Base-by-base conservation (phyloP, 2,329 filamentous ascomycete species). In the Apiospora sp. region DNA sequence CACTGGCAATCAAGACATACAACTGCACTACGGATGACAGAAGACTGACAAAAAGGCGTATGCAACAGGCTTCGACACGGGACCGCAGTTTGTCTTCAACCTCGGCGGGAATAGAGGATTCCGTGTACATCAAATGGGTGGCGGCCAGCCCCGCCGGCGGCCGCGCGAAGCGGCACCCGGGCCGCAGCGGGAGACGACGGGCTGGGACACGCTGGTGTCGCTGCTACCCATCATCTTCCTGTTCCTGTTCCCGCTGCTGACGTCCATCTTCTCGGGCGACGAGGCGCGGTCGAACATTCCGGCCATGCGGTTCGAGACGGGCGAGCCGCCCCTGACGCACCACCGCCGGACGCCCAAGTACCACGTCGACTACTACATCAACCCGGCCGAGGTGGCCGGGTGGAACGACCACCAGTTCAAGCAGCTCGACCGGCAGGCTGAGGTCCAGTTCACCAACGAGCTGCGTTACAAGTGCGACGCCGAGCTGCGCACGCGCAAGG, bases 61-160 rank as follows among this genome's bases (percentile, higher is more conserved):
- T 87, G 84, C 58, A 37, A 37, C 76, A 88, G 88, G 84, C 58
- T 94, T 95, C 82, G 93, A 94, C 79, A 89, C 88, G 74, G 94
- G 94, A 22, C 94, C 94, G 37, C 93, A 94, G 77, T 98, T 98
- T 82, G 94, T 98, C 71, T 98, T 98, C 84, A 98, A 98, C 84
- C 90, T 98, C 82, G 94, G 94, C 76, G 95, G 95, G 74, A 94
- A 95, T 10, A 95, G 96, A 3, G 96, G 95, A 27, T 92, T 99
- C 78, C 91, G 96, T 74, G 94, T 99, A 74, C 96, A 98, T 82
- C 96, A 98, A 81, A 98, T 99, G 82, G 96, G 95, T 77, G 96
- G 96, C 71, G 88, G 86, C 7, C 87, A 89, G 71, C 94, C 95
- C 34, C 90, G 94, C 77, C 88, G 92, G 83, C 89, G 96, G 79